A percentile compares a stretch with the other conserved stretches of the same genome.
phyloP scores from a whole-genome alignment of 768 basidiomycete genomes.

The Antrodiella citrinella region DNA sequence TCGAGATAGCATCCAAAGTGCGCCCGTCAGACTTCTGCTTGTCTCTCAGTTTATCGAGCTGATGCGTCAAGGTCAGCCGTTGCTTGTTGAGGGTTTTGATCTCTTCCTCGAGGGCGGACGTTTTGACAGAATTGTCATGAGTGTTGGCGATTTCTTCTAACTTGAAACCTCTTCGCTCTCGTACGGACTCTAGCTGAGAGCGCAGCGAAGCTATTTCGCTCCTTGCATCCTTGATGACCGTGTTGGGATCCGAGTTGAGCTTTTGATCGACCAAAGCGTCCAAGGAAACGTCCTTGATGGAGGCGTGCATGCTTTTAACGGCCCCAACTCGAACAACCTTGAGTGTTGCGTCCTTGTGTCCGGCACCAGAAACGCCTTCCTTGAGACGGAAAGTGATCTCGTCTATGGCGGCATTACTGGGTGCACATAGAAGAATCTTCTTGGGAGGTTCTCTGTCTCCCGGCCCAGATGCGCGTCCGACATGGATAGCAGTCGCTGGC shows the following conservation, averaged over 20 bases:
- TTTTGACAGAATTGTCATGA: slow-evolving; percentile 49
- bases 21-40: slow-evolving; percentile 74
- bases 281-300: slow-evolving; percentile 79
- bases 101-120: slow-evolving; percentile 58
- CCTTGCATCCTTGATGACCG: slow-evolving; percentile 41
- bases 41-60: slow-evolving; percentile 74
- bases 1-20: slow-evolving; percentile 72
- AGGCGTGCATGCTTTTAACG: slow-evolving; percentile 63
- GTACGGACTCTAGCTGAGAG: slow-evolving; percentile 63
- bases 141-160: slow-evolving; percentile 47
- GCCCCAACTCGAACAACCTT: slow-evolving; percentile 90
- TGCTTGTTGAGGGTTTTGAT: slow-evolving; percentile 57
- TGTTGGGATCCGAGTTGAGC: slow-evolving; percentile 33
- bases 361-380: slow-evolving; percentile 57
- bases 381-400: slow-evolving; percentile 87
- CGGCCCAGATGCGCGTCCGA: slow-evolving; percentile 32
- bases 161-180: slow-evolving; percentile 50
- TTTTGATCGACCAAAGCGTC: slow-evolving; percentile 81
- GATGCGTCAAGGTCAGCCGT: slow-evolving; percentile 54
- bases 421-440: slow-evolving; percentile 88
- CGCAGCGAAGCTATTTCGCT: slow-evolving; percentile 53
- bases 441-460: slow-evolving; percentile 43
- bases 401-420: slow-evolving; percentile 97
- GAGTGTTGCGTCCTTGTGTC: slow-evolving; percentile 44
- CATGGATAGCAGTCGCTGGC: slow-evolving; percentile 40